Conservation (phyloP, 2,329 filamentous ascomycete genomes). For the Pleoardoris graminearum region DNA sequence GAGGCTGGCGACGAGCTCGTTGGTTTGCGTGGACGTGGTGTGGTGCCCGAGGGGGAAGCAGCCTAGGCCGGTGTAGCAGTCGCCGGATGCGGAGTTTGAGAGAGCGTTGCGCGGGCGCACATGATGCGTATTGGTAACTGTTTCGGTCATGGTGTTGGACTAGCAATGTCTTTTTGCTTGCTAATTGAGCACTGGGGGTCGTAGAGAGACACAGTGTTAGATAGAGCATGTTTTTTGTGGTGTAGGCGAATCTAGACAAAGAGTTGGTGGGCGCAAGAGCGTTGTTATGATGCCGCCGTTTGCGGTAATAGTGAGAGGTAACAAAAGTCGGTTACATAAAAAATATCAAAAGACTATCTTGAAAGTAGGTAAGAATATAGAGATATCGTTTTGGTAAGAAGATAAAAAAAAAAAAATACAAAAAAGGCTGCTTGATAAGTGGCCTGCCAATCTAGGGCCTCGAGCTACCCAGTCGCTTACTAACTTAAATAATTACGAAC, state of each 20-base stretch:
- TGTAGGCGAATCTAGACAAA: not conserved
- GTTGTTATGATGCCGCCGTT: not conserved
- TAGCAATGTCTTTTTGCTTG: too few relatives aligned
- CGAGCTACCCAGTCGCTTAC: too few relatives aligned
- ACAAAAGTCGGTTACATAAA: not conserved
- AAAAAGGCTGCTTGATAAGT: too few relatives aligned
- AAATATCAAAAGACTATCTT: too few relatives aligned
- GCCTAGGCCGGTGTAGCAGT: conserved; percentile 3
- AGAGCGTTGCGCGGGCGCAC: not conserved
- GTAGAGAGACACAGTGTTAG: not conserved
- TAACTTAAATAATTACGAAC: too few relatives aligned
- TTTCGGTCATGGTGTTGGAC: not conserved
- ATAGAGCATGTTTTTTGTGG: not conserved
- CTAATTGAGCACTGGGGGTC: not conserved
- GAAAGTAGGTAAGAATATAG: too few relatives aligned
- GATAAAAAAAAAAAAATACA: too few relatives aligned
- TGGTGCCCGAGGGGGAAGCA: conserved; percentile 8
- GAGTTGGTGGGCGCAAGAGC: not conserved
- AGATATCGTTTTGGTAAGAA: too few relatives aligned
- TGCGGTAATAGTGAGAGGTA: not conserved
- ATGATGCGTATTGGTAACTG: not conserved
- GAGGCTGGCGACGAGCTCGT: not conserved
- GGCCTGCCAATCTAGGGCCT: too few relatives aligned
- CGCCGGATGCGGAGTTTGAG: not conserved
- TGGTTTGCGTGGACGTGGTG: not conserved